These are phyloP conservation scores for Chrysoporthe deuterocubensis DNA, from an alignment of 2,329 filamentous ascomycete genomes.

Conservation along the genomic window DNA sequence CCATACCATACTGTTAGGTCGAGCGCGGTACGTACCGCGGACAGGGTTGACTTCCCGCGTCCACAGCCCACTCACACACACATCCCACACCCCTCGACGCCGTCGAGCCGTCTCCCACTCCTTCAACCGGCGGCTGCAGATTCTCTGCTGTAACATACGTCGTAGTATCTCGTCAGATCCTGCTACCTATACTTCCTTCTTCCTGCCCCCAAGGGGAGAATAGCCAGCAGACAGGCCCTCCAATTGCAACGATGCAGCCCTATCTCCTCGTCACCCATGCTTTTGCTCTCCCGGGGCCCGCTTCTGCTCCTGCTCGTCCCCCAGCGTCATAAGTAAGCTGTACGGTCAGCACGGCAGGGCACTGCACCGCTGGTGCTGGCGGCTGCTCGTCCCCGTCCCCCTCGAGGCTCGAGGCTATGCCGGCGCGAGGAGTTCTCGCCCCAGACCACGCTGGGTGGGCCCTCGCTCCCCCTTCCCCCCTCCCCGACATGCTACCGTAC, in stretches of 20 bases:
- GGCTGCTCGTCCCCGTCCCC: no score
- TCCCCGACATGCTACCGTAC: not conserved
- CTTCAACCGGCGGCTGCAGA: constrained; percentile 1
- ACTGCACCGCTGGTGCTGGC: not conserved
- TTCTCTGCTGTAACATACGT: not conserved
- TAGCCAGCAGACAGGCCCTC: not conserved
- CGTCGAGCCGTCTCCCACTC: not conserved
- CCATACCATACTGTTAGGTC: not conserved
- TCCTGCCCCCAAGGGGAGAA: not conserved
- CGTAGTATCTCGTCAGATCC: not conserved
- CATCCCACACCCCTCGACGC: not conserved
- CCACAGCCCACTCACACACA: not conserved
- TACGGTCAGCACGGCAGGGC: not conserved
- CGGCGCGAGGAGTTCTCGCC: not conserved
- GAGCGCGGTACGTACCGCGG: not conserved
- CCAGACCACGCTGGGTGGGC: not conserved
- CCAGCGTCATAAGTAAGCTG: constrained; percentile 9
- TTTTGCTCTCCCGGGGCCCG: not conserved
- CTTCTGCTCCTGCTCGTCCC: not conserved
- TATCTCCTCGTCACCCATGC: constrained; percentile 20
- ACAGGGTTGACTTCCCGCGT: not conserved
- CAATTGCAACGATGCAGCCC: constrained; percentile 30
- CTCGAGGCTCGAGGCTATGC: not conserved
- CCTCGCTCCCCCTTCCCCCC: not conserved
- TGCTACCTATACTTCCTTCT: not conserved